A percentile compares a stretch with the other conserved stretches of the same genome.
phyloP scores from a whole-genome alignment of 768 basidiomycete genomes.

The Rhizopogon roseolus region DNA sequence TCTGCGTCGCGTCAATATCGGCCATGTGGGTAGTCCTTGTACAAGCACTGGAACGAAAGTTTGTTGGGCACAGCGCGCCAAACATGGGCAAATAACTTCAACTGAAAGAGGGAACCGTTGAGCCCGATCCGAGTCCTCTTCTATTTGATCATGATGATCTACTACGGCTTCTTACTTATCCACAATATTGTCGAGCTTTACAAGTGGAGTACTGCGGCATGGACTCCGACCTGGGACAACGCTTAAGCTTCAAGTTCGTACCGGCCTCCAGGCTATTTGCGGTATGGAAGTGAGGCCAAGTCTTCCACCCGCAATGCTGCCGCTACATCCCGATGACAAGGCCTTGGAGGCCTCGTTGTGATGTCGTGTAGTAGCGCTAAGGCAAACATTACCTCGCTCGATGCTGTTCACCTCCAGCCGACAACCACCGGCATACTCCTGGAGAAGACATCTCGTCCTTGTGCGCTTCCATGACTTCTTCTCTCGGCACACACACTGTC shows the following conservation, averaged over 20 bases:
- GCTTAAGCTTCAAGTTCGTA: not conserved
- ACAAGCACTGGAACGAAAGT: slow-evolving; percentile 15
- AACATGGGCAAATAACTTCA: slow-evolving; percentile 22
- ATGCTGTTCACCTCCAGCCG: not conserved
- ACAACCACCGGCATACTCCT: not conserved
- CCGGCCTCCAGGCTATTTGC: too few relatives aligned
- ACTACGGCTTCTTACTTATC: too few relatives aligned
- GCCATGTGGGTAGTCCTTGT: slow-evolving; percentile 35
- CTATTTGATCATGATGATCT: too few relatives aligned
- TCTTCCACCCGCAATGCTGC: not conserved
- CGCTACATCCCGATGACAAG: not conserved
- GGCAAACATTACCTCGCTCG: not conserved
- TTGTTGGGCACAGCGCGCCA: slow-evolving; percentile 14
- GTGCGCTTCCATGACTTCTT: not conserved
- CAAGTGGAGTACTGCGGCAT: too few relatives aligned
- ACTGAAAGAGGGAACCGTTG: too few relatives aligned
- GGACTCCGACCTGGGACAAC: too few relatives aligned
- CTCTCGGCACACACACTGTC: not conserved
- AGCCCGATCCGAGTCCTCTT: too few relatives aligned
- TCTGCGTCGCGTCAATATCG: slow-evolving; percentile 45
- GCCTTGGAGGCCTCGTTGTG: not conserved
- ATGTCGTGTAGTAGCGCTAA: not conserved
- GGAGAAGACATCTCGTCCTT: not conserved
- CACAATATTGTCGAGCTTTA: too few relatives aligned
- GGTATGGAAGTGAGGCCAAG: too few relatives aligned